Evolutionary conservation across 177 flowering plant species (phyloP), one percentile per base, ranked within the genome.

Genomic region (Vitis hybrid): DNA sequence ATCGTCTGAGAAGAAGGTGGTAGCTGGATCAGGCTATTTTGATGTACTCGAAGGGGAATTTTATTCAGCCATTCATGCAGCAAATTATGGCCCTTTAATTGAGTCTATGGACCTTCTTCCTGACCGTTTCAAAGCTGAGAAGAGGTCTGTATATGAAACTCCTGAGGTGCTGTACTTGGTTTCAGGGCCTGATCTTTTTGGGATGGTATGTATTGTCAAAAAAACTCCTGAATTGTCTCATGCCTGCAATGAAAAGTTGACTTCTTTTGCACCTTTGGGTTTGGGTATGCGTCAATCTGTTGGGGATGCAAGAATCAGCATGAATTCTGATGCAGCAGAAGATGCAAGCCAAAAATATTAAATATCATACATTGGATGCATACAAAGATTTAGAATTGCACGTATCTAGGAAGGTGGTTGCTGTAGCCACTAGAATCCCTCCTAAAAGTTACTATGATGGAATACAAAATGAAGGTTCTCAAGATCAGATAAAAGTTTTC

Each of bases 41-140:
- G 93, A 90, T 77, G 77, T 73, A 45, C 89, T 94, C 18, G 90
- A 94, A 72, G 76, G 82, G 49, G 93, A 92, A 61, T 89, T 94
- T 68, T 90, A 94, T 79, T 80, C 91, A 63, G 93, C 98, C 20
- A 74, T 94, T 26, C 86, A 81, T 76, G 79, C 82, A 12, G 98
- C 98, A 60, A 92, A 84, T 69, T 90, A 83, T 79, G 98, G 98
- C 19, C 98, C 98, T 51, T 67, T 58, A n/a, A 81, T 92, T 65
- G 92, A 86, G 56, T 88, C 91, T 11, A 62, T 86, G 87, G 92
- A 92, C 72, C 81, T 85, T 77, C 97, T 94, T 78, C 97, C 98
- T 66, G 90, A 90, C 62, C 65, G 92, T 65, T 94, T 94, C 81
- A 97, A 94, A 85, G 98, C 98, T 10, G 98, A 94, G 82, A 97